Evolutionary conservation across 208 protist genomes (phyloP).

Genomic region (Leishmania amazonensis): DNA sequence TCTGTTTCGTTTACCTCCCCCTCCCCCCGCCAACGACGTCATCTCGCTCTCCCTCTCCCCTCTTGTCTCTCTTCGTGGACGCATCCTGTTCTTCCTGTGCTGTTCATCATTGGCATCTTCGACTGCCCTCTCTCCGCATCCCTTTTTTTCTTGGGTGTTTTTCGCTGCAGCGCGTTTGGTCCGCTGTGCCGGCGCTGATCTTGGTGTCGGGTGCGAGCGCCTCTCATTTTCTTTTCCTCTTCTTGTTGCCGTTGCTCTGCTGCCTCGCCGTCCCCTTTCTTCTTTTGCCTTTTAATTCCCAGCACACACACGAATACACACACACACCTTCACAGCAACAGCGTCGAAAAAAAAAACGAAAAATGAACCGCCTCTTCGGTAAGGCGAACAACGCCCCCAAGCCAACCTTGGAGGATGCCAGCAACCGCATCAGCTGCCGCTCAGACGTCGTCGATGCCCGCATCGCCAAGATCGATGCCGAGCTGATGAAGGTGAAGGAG

Average conservation of each 20-base stretch:
- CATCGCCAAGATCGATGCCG: constrained; percentile 85
- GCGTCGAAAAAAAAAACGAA: neutral
- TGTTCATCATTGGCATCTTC: neutral
- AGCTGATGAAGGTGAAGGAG: constrained; percentile 85
- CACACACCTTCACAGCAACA: neutral
- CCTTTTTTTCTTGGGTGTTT: neutral
- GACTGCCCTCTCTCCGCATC: neutral
- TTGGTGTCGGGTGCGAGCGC: neutral
- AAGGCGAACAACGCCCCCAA: constrained; percentile 67
- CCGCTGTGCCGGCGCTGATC: neutral
- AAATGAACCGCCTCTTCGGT: constrained; percentile 93
- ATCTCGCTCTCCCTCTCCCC: neutral
- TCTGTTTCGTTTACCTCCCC: neutral
- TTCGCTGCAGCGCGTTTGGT: neutral
- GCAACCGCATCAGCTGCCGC: constrained; percentile 64
- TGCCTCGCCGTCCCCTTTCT: neutral
- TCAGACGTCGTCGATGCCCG: constrained; percentile 81
- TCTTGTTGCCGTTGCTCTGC: neutral
- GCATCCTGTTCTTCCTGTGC: no score
- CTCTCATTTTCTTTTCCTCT: neutral
- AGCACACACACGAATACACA: neutral
- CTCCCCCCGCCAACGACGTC: neutral
- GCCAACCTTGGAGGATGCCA: constrained; percentile 89
- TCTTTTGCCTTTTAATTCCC: neutral
- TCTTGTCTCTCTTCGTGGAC: neutral